These are phyloP conservation scores for Zygosaccharomyces pseudorouxii DNA, from an alignment of 805 yeast species.

Conservation along the genomic window DNA sequence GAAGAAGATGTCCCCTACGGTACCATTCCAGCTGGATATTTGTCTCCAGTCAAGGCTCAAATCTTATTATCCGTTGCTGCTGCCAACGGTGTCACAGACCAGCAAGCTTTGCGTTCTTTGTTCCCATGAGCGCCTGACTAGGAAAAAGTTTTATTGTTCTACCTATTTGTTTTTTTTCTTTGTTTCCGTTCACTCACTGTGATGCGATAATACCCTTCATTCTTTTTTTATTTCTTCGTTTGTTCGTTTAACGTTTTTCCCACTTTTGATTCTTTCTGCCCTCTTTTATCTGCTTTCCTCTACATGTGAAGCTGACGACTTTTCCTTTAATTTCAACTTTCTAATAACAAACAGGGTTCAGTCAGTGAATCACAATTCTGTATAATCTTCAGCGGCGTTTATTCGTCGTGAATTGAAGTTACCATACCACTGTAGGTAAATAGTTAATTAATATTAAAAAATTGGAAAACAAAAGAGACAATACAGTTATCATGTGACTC, in stretches of 20 bases:
- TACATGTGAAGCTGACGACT: background rate
- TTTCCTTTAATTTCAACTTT: background rate
- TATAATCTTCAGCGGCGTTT: no score
- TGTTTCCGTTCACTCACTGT: background rate
- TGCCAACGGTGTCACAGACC: slow-evolving; percentile 23
- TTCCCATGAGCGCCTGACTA: slow-evolving; percentile 10
- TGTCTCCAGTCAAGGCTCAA: slow-evolving; percentile 33
- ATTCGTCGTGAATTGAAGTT: no score
- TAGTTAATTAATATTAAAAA: no score
- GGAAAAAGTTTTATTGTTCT: background rate
- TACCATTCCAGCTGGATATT: slow-evolving; percentile 31
- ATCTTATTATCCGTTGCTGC: slow-evolving; percentile 30
- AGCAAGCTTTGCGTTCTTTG: slow-evolving; percentile 2
- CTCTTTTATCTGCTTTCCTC: background rate
- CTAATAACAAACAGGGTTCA: background rate
- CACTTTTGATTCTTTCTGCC: background rate
- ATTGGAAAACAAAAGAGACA: background rate
- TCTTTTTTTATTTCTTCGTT: background rate
- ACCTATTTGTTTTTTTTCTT: background rate
- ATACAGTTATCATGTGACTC: background rate
- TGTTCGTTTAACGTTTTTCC: background rate
- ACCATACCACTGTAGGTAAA: no score
- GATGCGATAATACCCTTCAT: background rate
- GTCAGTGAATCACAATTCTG: background rate
- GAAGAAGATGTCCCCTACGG: slow-evolving; percentile 21